phyloP scores from a whole-genome alignment of 2,329 filamentous ascomycete species.

The Hypoxylon sp. region DNA sequence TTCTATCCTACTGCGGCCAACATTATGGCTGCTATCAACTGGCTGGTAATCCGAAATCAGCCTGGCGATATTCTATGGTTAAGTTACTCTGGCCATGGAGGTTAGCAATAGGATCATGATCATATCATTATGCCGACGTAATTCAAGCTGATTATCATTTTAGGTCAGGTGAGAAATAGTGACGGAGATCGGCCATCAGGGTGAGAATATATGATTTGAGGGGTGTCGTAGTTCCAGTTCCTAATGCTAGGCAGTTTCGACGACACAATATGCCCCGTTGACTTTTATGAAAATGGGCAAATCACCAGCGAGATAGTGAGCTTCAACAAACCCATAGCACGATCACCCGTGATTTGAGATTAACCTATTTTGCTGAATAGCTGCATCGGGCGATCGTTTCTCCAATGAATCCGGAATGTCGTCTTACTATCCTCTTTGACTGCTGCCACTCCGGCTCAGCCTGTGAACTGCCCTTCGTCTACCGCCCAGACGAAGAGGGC shows the following conservation, averaged over 20 bases:
- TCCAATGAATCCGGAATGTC: constrained; percentile 64
- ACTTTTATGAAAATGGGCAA: constrained; percentile 67
- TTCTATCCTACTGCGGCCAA: constrained; percentile 56
- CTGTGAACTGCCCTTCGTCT: constrained; percentile 71
- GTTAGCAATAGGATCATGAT: constrained; percentile 45
- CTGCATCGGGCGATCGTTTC: constrained; percentile 68
- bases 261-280: constrained; percentile 69
- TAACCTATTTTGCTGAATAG: constrained; percentile 32
- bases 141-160: constrained; percentile 12
- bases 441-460: constrained; percentile 74
- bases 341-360: background rate
- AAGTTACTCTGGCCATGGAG: constrained; percentile 73
- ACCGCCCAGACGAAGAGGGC: constrained; percentile 69
- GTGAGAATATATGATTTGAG: constrained; percentile 32
- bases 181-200: constrained; percentile 59
- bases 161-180: constrained; percentile 62
- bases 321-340: background rate
- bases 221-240: background rate
- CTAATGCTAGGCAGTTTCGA: constrained; percentile 55
- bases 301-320: constrained; percentile 63
- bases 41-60: constrained; percentile 66
- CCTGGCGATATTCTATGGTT: constrained; percentile 68
- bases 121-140: background rate
- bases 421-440: constrained; percentile 71
- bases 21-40: constrained; percentile 67